Conservation (phyloP, 2,329 filamentous ascomycete genomes). For the Tolypocladium endophyticum region DNA sequence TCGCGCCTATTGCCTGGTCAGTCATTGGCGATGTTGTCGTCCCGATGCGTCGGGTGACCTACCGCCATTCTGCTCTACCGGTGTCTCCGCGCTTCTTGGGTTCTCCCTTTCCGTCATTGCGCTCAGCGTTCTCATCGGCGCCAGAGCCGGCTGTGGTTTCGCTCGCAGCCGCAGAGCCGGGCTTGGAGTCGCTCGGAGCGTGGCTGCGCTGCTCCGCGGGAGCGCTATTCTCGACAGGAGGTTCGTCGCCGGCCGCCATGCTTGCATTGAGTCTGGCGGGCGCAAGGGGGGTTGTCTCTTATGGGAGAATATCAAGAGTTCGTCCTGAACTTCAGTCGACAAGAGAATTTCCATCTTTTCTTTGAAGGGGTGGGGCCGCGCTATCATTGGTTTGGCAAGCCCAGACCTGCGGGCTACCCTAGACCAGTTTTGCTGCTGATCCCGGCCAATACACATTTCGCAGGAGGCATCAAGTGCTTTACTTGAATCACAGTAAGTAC, state of each 20-base stretch:
- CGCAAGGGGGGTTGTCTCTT: not conserved
- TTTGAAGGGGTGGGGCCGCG: not conserved
- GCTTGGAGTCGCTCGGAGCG: constrained; percentile 1
- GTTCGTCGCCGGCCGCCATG: constrained; percentile 21
- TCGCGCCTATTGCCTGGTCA: constrained; percentile 25
- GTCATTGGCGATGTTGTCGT: constrained; percentile 14
- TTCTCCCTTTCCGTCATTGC: constrained; percentile 3
- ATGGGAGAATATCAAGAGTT: not conserved
- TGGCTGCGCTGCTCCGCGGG: constrained; percentile 6
- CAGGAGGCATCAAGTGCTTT: too few relatives aligned
- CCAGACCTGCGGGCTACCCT: not conserved
- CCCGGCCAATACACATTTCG: too few relatives aligned
- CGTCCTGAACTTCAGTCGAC: not conserved
- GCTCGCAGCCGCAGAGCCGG: not conserved
- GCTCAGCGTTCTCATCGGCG: not conserved
- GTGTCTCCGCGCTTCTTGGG: constrained; percentile 13
- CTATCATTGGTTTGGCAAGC: not conserved
- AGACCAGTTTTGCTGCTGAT: not conserved
- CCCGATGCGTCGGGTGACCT: not conserved
- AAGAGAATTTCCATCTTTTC: not conserved
- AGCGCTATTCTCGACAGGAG: constrained; percentile 15
- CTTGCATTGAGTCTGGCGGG: constrained; percentile 14
- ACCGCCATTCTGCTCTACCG: constrained; percentile 14
- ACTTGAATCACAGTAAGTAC: not conserved
- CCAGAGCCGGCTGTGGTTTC: not conserved